Conservation (phyloP, 305 asterid species). For the Striga hermonthica region DNA sequence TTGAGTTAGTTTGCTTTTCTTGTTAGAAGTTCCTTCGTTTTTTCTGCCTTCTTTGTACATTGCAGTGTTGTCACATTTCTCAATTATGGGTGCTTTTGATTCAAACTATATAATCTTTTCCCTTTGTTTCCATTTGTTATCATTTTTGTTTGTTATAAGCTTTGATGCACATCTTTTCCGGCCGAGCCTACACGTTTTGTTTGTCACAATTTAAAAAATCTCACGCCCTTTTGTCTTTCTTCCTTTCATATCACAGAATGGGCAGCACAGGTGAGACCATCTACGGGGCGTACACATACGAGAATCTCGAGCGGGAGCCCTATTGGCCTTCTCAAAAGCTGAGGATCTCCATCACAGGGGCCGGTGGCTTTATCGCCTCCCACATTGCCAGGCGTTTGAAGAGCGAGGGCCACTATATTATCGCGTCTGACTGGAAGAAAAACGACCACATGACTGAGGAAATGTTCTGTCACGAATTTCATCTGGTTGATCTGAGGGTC, state of each 20-base stretch:
- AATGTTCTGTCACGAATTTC: constrained; percentile 75
- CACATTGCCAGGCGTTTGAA: constrained; percentile 66
- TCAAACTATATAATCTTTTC: too few species aligned
- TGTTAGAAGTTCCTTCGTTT: not conserved
- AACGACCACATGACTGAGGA: constrained; percentile 79
- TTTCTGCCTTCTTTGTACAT: not conserved
- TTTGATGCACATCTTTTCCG: not conserved
- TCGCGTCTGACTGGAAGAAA: constrained; percentile 78
- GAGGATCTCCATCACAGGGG: constrained; percentile 55
- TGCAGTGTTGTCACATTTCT: not conserved
- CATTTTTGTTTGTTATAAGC: not conserved
- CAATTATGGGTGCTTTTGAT: not conserved
- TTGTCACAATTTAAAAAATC: not conserved
- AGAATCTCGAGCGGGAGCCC: constrained; percentile 54
- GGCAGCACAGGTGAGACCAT: constrained; percentile 38
- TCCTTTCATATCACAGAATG: constrained; percentile 37
- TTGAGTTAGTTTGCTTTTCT: not conserved
- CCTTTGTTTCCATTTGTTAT: too few species aligned
- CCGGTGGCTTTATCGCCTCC: constrained; percentile 67
- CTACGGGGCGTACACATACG: constrained; percentile 52
- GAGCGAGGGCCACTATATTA: constrained; percentile 63
- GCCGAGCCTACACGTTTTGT: not conserved
- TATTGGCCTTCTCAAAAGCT: constrained; percentile 64
- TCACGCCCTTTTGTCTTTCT: not conserved
- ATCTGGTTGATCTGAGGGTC: constrained; percentile 72